A percentile compares a stretch with the other conserved stretches of the same genome.
Evolutionary conservation across 2,329 filamentous ascomycete species (phyloP).

Genomic region (Colletotrichum noveboracense): DNA sequence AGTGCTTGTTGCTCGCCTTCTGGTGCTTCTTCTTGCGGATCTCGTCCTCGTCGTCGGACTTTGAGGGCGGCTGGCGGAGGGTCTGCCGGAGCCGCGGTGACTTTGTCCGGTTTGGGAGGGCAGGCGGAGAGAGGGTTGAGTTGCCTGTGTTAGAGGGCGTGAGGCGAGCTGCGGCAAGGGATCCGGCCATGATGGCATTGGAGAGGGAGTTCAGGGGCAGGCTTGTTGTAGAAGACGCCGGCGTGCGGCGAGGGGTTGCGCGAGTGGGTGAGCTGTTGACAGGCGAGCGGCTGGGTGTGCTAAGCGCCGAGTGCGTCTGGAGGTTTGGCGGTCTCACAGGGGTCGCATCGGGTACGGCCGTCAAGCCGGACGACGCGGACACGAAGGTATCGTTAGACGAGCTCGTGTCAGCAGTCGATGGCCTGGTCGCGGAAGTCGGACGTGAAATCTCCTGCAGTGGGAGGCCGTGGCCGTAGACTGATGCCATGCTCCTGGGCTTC

Average conservation of each 20-base stretch:
- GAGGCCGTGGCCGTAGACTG: neutral
- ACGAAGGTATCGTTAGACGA: slow-evolving; percentile 28
- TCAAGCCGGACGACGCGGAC: slow-evolving; percentile 33
- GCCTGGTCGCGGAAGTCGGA: slow-evolving; percentile 13
- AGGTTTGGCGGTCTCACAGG: neutral
- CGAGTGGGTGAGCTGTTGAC: slow-evolving; percentile 40
- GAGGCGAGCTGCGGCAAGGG: slow-evolving; percentile 68
- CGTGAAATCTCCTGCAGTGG: neutral
- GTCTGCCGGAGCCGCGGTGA: slow-evolving; percentile 68
- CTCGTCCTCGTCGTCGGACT: slow-evolving; percentile 59
- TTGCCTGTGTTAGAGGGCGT: slow-evolving; percentile 45
- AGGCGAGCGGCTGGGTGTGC: slow-evolving; percentile 5
- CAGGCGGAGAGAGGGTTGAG: slow-evolving; percentile 42
- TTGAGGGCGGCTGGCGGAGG: slow-evolving; percentile 60
- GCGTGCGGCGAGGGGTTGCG: slow-evolving; percentile 32
- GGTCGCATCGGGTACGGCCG: neutral
- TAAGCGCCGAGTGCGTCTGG: neutral
- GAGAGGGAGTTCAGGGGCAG: slow-evolving; percentile 70
- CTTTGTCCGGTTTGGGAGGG: slow-evolving; percentile 46
- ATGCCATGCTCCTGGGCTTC: neutral
- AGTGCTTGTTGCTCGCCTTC: slow-evolving; percentile 64
- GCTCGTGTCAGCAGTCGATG: slow-evolving; percentile 22
- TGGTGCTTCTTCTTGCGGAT: slow-evolving; percentile 53
- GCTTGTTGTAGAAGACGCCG: slow-evolving; percentile 35
- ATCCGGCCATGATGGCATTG: slow-evolving; percentile 77